phyloP scores from a whole-genome alignment of 2,329 filamentous ascomycete genomes.

The Beauveria rudraprayagi region DNA sequence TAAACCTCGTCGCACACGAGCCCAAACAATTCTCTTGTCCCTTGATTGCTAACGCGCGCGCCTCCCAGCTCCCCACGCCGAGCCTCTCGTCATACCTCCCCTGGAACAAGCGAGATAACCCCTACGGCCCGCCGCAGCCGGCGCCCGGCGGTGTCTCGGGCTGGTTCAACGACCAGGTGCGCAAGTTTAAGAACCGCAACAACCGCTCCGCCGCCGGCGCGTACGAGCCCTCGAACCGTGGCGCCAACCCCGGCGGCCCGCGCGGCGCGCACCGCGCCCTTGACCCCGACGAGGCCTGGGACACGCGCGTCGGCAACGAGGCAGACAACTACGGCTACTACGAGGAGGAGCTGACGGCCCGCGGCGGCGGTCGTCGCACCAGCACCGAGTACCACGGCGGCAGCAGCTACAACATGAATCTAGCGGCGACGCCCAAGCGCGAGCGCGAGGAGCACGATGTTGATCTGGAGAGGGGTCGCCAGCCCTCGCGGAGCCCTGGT shows the following conservation, averaged over 20 bases:
- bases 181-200: constrained; percentile 56
- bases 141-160: constrained; percentile 56
- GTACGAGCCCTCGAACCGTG: constrained; percentile 51
- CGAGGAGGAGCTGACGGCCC: constrained; percentile 57
- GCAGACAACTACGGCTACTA: constrained; percentile 58
- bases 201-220: constrained; percentile 60
- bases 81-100: constrained; percentile 62
- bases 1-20: not conserved
- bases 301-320: constrained; percentile 68
- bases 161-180: constrained; percentile 63
- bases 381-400: constrained; percentile 27
- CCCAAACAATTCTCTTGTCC: not conserved
- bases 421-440: constrained; percentile 29
- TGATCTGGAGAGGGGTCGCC: constrained; percentile 30
- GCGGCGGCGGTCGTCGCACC: constrained; percentile 15
- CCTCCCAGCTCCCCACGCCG: constrained; percentile 57
- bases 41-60: not conserved
- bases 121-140: constrained; percentile 45
- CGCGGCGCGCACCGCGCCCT: constrained; percentile 57
- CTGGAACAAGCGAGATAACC: constrained; percentile 46
- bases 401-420: constrained; percentile 41
- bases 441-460: constrained; percentile 21
- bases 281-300: constrained; percentile 83
- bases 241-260: constrained; percentile 28
- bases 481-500: constrained; percentile 32